Evolutionary conservation across 192 early-diverging fungal genomes (phyloP), one percentile per base, ranked within the genome.

Genomic region (Geosiphon pyriformis): DNA sequence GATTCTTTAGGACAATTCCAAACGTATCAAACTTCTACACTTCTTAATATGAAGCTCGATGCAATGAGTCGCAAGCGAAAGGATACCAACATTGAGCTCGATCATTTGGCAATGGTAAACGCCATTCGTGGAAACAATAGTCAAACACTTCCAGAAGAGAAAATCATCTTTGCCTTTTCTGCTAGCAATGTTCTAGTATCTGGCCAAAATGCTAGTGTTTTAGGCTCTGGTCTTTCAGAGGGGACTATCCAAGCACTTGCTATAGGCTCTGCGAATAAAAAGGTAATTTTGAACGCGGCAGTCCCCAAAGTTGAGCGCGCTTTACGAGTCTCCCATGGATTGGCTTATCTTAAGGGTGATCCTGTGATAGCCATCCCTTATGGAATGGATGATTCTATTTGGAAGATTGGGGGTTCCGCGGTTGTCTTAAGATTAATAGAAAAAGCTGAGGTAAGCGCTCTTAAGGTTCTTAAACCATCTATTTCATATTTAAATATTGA

Each of bases 351-450:
- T 8, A 35, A 75, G 2, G 87, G 87, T 1, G 68, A 78, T 31
- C 83, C 86, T 0, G 57, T 86, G 15, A 71, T 84, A 0, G 82
- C 87, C 33, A 72, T 72, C 37, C 85, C 85, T 23, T 72, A 78
- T 57, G 74, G 83, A 25, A 48, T 90, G 27, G 82, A 84, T 67
- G 85, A 88, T 60, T 78, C 83, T 1, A 77, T 87, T 58, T 88
- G 87, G 87, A 88, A 87, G 47, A 74, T 90, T 25, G 88, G 88
- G 17, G 88, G 88, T 10, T 87, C 82, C 72, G 80, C 84, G 18
- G 71, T 88, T 11, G 80, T 80, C 11, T 59, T 90, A 11, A 78
- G 81, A 30, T 66, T 90, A 12, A 78, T 88, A 49, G 82, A 88
- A 49, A 70, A 69, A 22, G 76, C 84, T 8, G 75, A 83, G 69